These are phyloP conservation scores for Volutella citrinella DNA, from an alignment of 2,329 filamentous ascomycete species.

Conservation along the genomic window DNA sequence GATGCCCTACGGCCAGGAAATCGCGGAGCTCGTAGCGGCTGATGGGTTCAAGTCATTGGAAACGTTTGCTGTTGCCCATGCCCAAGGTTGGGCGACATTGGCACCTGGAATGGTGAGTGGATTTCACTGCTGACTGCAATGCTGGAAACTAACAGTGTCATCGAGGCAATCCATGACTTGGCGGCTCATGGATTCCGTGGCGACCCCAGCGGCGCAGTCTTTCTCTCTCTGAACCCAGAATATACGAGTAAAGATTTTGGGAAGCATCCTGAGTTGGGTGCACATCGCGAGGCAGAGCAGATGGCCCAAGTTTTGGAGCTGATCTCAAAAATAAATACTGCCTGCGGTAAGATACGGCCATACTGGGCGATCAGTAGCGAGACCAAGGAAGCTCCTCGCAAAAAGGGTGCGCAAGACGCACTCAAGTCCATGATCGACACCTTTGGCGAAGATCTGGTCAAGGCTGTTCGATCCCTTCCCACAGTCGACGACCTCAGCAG, in stretches of 20 bases:
- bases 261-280: background rate
- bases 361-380: no score
- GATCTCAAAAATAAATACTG: background rate
- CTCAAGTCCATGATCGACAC: background rate
- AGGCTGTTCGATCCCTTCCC: slow-evolving; percentile 9
- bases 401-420: no score
- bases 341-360: slow-evolving; percentile 6
- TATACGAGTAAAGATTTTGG: slow-evolving; percentile 18
- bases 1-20: slow-evolving; percentile 7
- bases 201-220: slow-evolving; percentile 17
- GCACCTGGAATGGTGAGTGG: slow-evolving; percentile 22
- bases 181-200: slow-evolving; percentile 11
- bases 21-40: slow-evolving; percentile 13
- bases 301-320: background rate
- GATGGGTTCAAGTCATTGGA: slow-evolving; percentile 22
- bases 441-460: slow-evolving; percentile 4
- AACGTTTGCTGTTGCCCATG: slow-evolving; percentile 19
- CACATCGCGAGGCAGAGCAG: background rate
- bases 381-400: no score
- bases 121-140: no score
- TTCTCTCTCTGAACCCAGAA: slow-evolving; percentile 25
- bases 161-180: slow-evolving; percentile 28
- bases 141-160: background rate
- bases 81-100: slow-evolving; percentile 20
- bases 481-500: slow-evolving; percentile 4